These are phyloP conservation scores for barrel medic (Medicago truncatula) DNA, from an alignment of 306 rosid genomes.

Conservation along the genomic window MtrunA17r5.0-ANR NC_053046.1:43563501-43564000, in stretches of 20 bases:
- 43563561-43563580: neutral
- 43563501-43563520: constrained; percentile 62
- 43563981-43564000: constrained; percentile 7
- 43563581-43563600: neutral
- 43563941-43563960: too few relatives aligned
- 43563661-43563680: constrained; percentile 49
- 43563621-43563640: constrained; percentile 25
- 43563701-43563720: constrained; percentile 44
- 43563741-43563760: constrained; percentile 70
- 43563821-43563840: constrained; percentile 68
- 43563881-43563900: neutral
- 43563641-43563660: constrained; percentile 55
- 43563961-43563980: too few relatives aligned
- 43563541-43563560: constrained; percentile 56
- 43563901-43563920: constrained; percentile 23
- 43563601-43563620: constrained; percentile 15
- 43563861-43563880: constrained; percentile 44
- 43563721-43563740: constrained; percentile 67
- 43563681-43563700: constrained; percentile 43
- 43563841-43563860: constrained; percentile 54
- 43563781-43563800: constrained; percentile 70
- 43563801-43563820: constrained; percentile 81
- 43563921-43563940: constrained; percentile 25
- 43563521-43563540: constrained; percentile 59
- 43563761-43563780: constrained; percentile 72